Evolutionary conservation across 169 alveolate genomes (phyloP).

Genomic region (Fabrea salina): DNA sequence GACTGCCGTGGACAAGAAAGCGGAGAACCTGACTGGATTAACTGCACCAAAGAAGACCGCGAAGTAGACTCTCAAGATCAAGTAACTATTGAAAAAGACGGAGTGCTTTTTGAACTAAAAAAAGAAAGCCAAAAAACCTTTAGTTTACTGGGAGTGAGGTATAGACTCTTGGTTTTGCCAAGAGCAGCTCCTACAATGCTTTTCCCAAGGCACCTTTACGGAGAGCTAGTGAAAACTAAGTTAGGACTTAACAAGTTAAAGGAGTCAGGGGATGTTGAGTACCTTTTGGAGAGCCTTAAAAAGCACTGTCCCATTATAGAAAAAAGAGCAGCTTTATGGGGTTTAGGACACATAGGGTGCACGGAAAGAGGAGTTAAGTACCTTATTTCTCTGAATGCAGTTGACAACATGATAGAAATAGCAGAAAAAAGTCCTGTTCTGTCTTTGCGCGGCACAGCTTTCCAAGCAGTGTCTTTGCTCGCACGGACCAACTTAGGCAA

Average conservation of each 20-base stretch:
- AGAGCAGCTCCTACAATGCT: not conserved
- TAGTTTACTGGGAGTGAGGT: not conserved
- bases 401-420: not conserved
- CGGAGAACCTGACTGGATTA: not conserved
- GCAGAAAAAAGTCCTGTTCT: conserved; percentile 17
- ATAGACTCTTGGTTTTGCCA: not conserved
- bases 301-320: not conserved
- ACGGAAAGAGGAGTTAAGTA: conserved; percentile 20
- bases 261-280: conserved; percentile 1
- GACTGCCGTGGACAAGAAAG: not conserved
- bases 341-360: conserved; percentile 25
- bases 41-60: not conserved
- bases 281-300: not conserved
- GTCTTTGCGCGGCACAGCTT: conserved; percentile 32
- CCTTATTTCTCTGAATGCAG: not conserved
- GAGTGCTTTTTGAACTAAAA: conserved; percentile 16
- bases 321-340: conserved; percentile 30
- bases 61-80: not conserved
- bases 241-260: not conserved
- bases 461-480: conserved; percentile 1
- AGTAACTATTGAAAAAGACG: not conserved
- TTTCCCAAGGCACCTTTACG: conserved; percentile 11
- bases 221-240: conserved; percentile 29
- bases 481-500: not conserved
- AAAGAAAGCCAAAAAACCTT: not conserved